Evolutionary conservation across 83 land plant genomes (phyloP), one percentile per base, ranked within the genome.

Genomic region (Isoetes engelmannii): DNA sequence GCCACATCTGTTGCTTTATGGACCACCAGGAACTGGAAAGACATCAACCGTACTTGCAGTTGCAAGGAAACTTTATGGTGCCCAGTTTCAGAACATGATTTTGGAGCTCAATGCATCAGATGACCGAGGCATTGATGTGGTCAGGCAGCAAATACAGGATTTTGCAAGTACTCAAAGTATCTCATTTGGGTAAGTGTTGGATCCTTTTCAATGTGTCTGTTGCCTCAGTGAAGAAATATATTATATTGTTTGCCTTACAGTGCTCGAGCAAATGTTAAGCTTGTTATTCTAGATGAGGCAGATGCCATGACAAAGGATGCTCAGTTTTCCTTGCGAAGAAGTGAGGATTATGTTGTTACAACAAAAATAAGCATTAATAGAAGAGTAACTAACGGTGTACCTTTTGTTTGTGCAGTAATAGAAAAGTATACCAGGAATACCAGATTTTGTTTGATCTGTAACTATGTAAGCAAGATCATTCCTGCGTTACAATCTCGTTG

Each of bases 281-380:
- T 94, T 63, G 83, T 94, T 7, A 67, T 90, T 37, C 60, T 94
- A 70, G 98, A 94, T 74, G 98, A 94, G 77, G 96, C 98, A 56
- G 98, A 94, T 86, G 98, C 98, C 0, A 90, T 94, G 96, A 94
- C 98, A 48, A 94, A 94, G 69, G 98, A 94, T 79, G 98, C 98
- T 51, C 98, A 94, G 55, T 87, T 90, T 80, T 86, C 98, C 20
- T 65, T 94, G 63, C 89, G 98, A 7, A 86, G 98, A 80, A 84
- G 98, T 90, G 73, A 44, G 76, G 41, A 12, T 9, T 10, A 61
- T 28, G 37, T 28, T 28, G 37, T 28, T 28, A 28, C 37, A 28
- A 28, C 37, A 28, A 28, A 28, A 28, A 28, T 28, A 28, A 28
- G 37, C 37, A 28, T 28, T 28, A 28, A 28, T 28, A 2, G 37